phyloP scores from a whole-genome alignment of 1,284 basidiomycete species.

The Psilocybe mexicana region DNA sequence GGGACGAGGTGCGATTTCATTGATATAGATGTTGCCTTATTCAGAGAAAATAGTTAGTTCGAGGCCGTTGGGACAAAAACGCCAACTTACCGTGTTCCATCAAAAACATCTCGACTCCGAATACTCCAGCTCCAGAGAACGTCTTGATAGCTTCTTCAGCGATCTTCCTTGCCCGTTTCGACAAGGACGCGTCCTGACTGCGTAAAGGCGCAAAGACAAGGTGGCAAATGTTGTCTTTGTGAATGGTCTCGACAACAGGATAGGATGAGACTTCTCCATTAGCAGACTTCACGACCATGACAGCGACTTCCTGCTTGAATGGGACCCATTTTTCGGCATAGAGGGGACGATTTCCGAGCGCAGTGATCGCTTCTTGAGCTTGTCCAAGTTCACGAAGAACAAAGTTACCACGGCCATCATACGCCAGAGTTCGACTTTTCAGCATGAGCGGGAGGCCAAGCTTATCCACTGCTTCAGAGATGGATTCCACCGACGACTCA shows the following conservation, averaged over 20 bases:
- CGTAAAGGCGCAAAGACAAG: slow-evolving; percentile 88
- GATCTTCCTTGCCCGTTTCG: slow-evolving; percentile 64
- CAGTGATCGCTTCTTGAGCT: slow-evolving; percentile 63
- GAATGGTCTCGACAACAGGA: slow-evolving; percentile 94
- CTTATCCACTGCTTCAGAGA: slow-evolving; percentile 51
- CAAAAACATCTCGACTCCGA: slow-evolving; percentile 98
- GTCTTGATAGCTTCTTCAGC: slow-evolving; percentile 85
- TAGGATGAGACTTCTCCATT: slow-evolving; percentile 82
- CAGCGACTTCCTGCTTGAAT: slow-evolving; percentile 90
- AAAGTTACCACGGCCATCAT: slow-evolving; percentile 96
- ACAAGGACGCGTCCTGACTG: slow-evolving; percentile 57
- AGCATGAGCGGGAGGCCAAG: slow-evolving; percentile 95
- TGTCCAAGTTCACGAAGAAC: slow-evolving; percentile 64
- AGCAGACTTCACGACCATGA: slow-evolving; percentile 92
- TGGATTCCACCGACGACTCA: slow-evolving; percentile 55
- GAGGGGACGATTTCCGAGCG: slow-evolving; percentile 66
- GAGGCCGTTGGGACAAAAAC: neutral
- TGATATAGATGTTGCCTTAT: slow-evolving; percentile 79
- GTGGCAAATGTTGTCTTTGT: slow-evolving; percentile 94
- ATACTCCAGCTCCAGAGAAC: slow-evolving; percentile 90
- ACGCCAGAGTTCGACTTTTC: slow-evolving; percentile 92
- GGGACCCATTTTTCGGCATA: slow-evolving; percentile 96
- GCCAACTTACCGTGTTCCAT: slow-evolving; percentile 70
- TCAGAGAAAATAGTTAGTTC: neutral
- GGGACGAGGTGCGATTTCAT: slow-evolving; percentile 98